These are phyloP conservation scores for Candida sanyaensis DNA, from an alignment of 1,139 yeast genomes.

Conservation along the genomic window DNA sequence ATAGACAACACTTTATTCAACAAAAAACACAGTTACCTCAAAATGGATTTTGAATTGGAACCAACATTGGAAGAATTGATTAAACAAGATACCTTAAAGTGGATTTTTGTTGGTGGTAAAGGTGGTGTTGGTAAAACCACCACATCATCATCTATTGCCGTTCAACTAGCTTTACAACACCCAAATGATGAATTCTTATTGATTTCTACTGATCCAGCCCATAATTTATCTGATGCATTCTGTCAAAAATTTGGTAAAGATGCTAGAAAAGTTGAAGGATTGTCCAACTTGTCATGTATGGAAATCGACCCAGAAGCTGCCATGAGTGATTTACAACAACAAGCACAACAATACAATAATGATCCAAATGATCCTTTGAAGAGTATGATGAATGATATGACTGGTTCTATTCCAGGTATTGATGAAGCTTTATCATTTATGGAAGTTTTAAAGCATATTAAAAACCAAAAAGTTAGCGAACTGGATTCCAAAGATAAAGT, in stretches of 20 bases:
- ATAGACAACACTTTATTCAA: neutral
- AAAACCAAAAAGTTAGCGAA: constrained; percentile 56
- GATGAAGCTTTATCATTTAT: constrained; percentile 97
- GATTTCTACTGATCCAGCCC: constrained; percentile 98
- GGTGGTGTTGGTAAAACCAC: constrained; percentile 99
- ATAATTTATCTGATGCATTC: constrained; percentile 94
- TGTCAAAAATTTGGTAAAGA: constrained; percentile 98
- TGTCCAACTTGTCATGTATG: constrained; percentile 90
- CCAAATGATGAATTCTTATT: constrained; percentile 80
- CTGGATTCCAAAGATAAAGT: constrained; percentile 25
- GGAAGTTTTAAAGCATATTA: constrained; percentile 96
- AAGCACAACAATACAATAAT: constrained; percentile 54
- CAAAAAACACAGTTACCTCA: neutral
- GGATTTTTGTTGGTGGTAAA: constrained; percentile 99
- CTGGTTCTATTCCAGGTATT: constrained; percentile 95
- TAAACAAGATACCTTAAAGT: constrained; percentile 71
- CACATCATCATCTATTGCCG: constrained; percentile 92
- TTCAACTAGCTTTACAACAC: constrained; percentile 81
- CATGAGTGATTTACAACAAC: constrained; percentile 81
- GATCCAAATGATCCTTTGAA: constrained; percentile 63
- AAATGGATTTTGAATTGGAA: constrained; percentile 54
- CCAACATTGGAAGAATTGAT: constrained; percentile 70
- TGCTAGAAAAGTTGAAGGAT: constrained; percentile 89
- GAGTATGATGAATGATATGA: constrained; percentile 84
- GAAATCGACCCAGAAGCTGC: constrained; percentile 97